Base-by-base conservation (phyloP, 805 yeast genomes). In the Ogataea pini region DNA sequence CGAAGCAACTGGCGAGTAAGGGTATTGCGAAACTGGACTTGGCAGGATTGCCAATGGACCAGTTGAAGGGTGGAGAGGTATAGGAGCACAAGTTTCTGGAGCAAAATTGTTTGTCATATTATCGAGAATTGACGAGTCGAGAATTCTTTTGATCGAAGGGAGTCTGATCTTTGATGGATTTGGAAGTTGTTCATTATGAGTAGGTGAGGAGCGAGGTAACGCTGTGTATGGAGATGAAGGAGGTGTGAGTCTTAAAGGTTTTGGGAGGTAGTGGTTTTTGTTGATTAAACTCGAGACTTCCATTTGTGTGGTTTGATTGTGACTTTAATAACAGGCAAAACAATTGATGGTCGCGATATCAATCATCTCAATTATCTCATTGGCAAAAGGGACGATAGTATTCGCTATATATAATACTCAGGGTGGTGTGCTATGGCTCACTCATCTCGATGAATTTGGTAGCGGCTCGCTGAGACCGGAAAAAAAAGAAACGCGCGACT, bases 81-180 rank as follows among this genome's bases (percentile, higher is more conserved):
- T 13, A 22, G 20, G n/a, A n/a, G n/a, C n/a, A n/a, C n/a, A n/a
- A n/a, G n/a, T n/a, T n/a, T n/a, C n/a, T n/a, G n/a, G n/a, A n/a
- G 31, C 33, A 25, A 39, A 17, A 8, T 19, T 14, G 18, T 31
- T 14, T 16, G 31, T 31, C 36, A 44, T 34, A 19, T 36, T 37
- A 13, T 54, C 57, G n/a, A 58, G 45, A 5, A 55, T 47, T 5
- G 60, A 51, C 14, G 58, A 49, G 43, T 56, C 56, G 7, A 58
- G 45, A 25, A 58, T 58, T 31, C 52, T 51, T 29, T 56, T 58
- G 47, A 58, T 58, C 7, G 62, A 55, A 9, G 62, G 62, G 13
- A 58, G 44, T 25, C 53, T 48, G 22, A 56, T 48, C 17, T 28
- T 39, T 12, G 13, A 9, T 10, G 32, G 33, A 22, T 39, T 39